Base-by-base conservation (phyloP, 2,329 filamentous ascomycete species). In the Drechslerella stenobrocha region DNA sequence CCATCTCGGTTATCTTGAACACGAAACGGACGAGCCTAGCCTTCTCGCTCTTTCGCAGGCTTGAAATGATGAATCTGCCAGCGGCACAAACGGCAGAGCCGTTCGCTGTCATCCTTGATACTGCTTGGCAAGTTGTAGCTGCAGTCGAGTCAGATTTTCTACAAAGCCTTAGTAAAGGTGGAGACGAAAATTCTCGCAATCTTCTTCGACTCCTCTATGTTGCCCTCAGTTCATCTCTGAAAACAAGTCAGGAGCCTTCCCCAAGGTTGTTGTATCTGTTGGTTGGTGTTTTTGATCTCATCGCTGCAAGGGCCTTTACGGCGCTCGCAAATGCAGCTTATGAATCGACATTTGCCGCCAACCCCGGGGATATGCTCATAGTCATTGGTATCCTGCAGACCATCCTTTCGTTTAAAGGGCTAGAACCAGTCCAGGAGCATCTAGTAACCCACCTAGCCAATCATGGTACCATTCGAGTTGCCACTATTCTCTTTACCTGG, bases 401-500 rank as follows among this genome's bases (percentile, higher is more conserved):
- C 28, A 87, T 89, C 71, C 80, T 97, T 13, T 84, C 85, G 70
- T 82, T 96, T 26, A 89, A 90, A 0, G 86, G 87, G 47, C 86
- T 89, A 65, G 84, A 88, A 56, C 86, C 90, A 72, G 83, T 92
- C 34, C 81, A 89, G 53, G 83, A 85, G 73, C 85, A 86, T 71
- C 80, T 90, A 79, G 80, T 83, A 0, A 83, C 84, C 46, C 85
- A 90, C 74, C 79, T 87, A 56, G 77, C 81, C n/a, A 80, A 82
- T 66, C 81, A 80, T 58, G 85, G 88, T 70, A 86, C 87, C 0
- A 82, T 89, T 45, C 88, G 92, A 73, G 88, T 90, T 67, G 91
- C 90, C 0, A 86, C 87, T 3, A 90, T 88, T 30, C 81, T 98
- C 3, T 97, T 92, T 77, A 96, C 90, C 0, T 98, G 93, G 93